Base-by-base conservation (phyloP, 208 protist genomes). In the Leishmania turanica region DNA sequence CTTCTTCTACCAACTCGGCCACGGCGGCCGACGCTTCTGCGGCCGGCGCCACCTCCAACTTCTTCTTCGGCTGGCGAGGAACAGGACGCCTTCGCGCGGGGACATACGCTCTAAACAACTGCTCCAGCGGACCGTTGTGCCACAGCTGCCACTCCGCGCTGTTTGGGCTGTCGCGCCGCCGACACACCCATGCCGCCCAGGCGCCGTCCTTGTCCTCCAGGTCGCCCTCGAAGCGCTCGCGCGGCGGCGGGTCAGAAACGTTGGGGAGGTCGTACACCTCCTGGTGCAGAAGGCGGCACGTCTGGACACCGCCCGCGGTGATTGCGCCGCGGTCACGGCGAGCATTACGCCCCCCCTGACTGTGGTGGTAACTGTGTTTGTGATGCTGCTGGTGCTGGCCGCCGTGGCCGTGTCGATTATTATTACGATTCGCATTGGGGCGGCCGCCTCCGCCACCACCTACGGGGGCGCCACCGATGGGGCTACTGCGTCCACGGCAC, bases 111-210 rank as follows among this genome's bases (percentile, higher is more conserved):
- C 93, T 75, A 70, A 96, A 86, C 45, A 96, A 62, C n/a, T 79
- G 80, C 65, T 83, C 60, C 34, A 95, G 66, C 6, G 91, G 82
- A 0, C 93, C 93, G 70, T 97, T 95, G 80, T 97, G 85, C 89
- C 89, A 95, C 84, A 97, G 75, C 81, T 97, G 91, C 91, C 92
- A 95, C 89, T 97, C 91, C 42, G 92, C 93, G 49, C 84, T 90
- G 79, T 95, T 97, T 17, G 88, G 87, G 84, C 91, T 95, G 81
- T 91, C 85, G 40, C 81, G 83, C n/a, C 88, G 87, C 72, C 81
- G 82, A 42, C 78, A 78, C 64, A 97, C 84, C 93, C 93, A 97
- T 65, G 84, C 82, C 0, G 74, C 82, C 91, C 93, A 97, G 11
- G 34, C 73, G 51, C 83, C 79, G 37, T 81, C 83, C 81, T 86